Conservation (phyloP, 1,284 basidiomycete genomes). For the Neonothopanus nambi region DNA sequence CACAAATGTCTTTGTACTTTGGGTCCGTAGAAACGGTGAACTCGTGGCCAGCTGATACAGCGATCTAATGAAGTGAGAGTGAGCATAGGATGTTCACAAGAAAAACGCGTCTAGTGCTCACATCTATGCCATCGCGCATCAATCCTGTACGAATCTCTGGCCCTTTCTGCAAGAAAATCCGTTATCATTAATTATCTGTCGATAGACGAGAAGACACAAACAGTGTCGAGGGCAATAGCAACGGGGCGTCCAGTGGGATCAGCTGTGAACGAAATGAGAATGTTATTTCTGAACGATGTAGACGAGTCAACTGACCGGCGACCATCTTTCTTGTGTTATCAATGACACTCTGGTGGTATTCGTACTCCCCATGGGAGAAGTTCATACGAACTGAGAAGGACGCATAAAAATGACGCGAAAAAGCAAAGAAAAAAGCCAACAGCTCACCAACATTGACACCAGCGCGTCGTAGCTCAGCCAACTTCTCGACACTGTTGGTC, state of each 20-base stretch:
- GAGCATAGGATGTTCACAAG: conserved; percentile 9
- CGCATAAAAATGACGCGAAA: conserved; percentile 11
- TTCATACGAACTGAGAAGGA: conserved; percentile 87
- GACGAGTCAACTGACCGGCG: conserved; percentile 50
- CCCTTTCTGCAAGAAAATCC: conserved; percentile 73
- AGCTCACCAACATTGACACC: conserved; percentile 94
- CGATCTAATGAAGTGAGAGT: conserved; percentile 48
- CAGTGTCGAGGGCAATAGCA: conserved; percentile 97
- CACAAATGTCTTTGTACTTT: conserved; percentile 78
- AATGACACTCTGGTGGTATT: conserved; percentile 96
- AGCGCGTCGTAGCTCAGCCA: conserved; percentile 78
- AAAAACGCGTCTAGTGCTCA: conserved; percentile 42
- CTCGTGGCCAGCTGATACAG: conserved; percentile 91
- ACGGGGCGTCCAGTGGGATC: conserved; percentile 83
- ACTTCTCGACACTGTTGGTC: conserved; percentile 86
- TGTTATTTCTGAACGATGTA: not conserved
- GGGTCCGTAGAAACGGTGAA: conserved; percentile 90
- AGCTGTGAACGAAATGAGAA: conserved; percentile 33
- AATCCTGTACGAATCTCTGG: conserved; percentile 98
- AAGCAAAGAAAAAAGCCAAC: conserved; percentile 5
- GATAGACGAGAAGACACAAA: conserved; percentile 36
- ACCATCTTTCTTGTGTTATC: conserved; percentile 92
- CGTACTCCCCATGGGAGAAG: conserved; percentile 96
- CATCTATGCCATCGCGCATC: conserved; percentile 86
- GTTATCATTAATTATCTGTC: conserved; percentile 12